phyloP scores from a whole-genome alignment of 2,329 filamentous ascomycete species.

The Penicillium paneum region DNA sequence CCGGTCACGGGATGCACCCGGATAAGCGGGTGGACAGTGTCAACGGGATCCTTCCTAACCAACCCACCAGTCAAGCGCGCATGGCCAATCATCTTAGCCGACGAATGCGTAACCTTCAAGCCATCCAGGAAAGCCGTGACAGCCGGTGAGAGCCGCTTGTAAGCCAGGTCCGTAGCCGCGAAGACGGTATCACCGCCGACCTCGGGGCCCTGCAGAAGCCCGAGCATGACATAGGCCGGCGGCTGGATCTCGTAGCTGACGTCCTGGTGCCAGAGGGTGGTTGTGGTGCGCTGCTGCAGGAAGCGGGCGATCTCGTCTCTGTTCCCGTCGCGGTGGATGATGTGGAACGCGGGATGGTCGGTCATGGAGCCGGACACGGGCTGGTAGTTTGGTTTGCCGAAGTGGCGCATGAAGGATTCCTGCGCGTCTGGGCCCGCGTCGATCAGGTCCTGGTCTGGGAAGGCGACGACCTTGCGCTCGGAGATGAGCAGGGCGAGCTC shows the following conservation, averaged over 20 bases:
- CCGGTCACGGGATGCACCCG: conserved; percentile 50
- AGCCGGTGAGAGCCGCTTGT: conserved; percentile 52
- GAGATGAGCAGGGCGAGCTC: conserved; percentile 64
- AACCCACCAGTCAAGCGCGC: conserved; percentile 43
- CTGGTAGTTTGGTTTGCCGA: conserved; percentile 47
- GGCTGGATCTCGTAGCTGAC: conserved; percentile 50
- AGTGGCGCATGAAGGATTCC: conserved; percentile 46
- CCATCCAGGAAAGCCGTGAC: conserved; percentile 40
- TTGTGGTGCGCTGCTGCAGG: conserved; percentile 44
- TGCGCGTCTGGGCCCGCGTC: conserved; percentile 44
- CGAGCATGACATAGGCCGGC: conserved; percentile 49
- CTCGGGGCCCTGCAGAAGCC: conserved; percentile 50
- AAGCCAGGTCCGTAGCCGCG: conserved; percentile 45
- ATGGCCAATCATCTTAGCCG: conserved; percentile 46
- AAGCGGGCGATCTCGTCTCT: conserved; percentile 44
- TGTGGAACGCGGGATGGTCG: conserved; percentile 46
- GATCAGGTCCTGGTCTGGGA: conserved; percentile 52
- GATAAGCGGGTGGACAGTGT: conserved; percentile 46
- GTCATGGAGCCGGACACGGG: conserved; percentile 44
- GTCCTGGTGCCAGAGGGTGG: conserved; percentile 50
- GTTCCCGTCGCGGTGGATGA: conserved; percentile 47
- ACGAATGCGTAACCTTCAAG: conserved; percentile 41
- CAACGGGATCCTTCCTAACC: conserved; percentile 45
- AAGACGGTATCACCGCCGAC: conserved; percentile 51
- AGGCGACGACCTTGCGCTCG: conserved; percentile 57